Conservation (phyloP, 1,139 yeast genomes). For the Magnusiomyces tetraspermus region DNA sequence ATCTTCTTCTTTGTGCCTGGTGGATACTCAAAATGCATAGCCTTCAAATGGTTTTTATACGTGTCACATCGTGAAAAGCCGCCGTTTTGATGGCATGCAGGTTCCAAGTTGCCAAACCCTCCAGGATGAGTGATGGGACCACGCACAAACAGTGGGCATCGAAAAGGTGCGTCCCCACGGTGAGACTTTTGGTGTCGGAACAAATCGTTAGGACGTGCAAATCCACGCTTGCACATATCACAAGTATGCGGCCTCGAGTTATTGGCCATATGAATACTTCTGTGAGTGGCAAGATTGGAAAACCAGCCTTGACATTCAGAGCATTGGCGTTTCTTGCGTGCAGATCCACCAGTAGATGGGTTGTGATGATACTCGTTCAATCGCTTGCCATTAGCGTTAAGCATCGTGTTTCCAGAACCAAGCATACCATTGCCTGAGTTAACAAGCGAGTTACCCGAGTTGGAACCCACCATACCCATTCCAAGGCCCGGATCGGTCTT, state of each 20-base stretch:
- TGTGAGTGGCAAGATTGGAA: constrained; percentile 78
- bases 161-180: constrained; percentile 31
- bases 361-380: not conserved
- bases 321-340: constrained; percentile 69
- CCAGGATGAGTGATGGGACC: constrained; percentile 5
- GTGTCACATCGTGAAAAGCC: constrained; percentile 85
- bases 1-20: constrained; percentile 75
- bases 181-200: constrained; percentile 79
- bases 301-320: constrained; percentile 69
- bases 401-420: not conserved
- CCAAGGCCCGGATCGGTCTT: not conserved
- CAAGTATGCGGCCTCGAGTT: constrained; percentile 55
- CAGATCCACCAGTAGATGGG: not conserved
- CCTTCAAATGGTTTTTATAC: constrained; percentile 80
- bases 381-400: not conserved
- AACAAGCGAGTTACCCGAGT: no score
- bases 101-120: constrained; percentile 6
- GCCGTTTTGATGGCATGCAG: constrained; percentile 65
- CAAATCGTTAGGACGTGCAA: constrained; percentile 80
- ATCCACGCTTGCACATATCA: constrained; percentile 68
- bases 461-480: no score
- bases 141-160: constrained; percentile 27
- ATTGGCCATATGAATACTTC: constrained; percentile 68
- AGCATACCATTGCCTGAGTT: no score
- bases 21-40: constrained; percentile 84